phyloP scores from a whole-genome alignment of 768 basidiomycete species.

The Trametes villosa region DNA sequence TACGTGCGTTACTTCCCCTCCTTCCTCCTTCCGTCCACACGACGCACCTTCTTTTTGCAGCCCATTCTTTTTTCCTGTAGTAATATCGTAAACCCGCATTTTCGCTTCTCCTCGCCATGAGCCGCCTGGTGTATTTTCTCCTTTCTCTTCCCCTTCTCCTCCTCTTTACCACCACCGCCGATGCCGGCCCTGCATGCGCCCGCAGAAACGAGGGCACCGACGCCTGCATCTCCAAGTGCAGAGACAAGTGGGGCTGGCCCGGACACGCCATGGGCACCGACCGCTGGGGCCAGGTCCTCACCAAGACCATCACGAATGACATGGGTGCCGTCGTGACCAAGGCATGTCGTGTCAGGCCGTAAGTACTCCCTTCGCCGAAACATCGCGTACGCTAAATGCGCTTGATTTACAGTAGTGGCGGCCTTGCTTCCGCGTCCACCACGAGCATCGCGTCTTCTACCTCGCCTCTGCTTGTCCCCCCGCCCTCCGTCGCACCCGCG shows the following conservation, averaged over 20 bases:
- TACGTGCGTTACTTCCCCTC: slow-evolving; percentile 9
- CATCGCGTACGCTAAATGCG: no score
- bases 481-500: slow-evolving; percentile 24
- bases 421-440: slow-evolving; percentile 6
- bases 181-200: slow-evolving; percentile 34
- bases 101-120: slow-evolving; percentile 23
- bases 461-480: slow-evolving; percentile 23
- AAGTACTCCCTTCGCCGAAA: background rate
- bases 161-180: slow-evolving; percentile 24
- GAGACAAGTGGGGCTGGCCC: slow-evolving; percentile 41
- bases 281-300: slow-evolving; percentile 50
- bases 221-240: slow-evolving; percentile 29
- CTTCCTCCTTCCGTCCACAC: slow-evolving; percentile 9
- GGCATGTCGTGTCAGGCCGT: slow-evolving; percentile 42
- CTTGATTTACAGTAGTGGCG: background rate
- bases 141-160: slow-evolving; percentile 30
- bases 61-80: slow-evolving; percentile 32
- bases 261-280: slow-evolving; percentile 56
- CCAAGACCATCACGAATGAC: slow-evolving; percentile 48
- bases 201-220: slow-evolving; percentile 27
- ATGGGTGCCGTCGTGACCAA: slow-evolving; percentile 43
- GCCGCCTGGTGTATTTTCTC: slow-evolving; percentile 31
- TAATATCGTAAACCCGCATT: slow-evolving; percentile 1
- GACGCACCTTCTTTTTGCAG: slow-evolving; percentile 16
- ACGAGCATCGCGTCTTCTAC: slow-evolving; percentile 24